Evolutionary conservation across 1,139 yeast genomes (phyloP).

Genomic region (Protomyces gravidus): DNA sequence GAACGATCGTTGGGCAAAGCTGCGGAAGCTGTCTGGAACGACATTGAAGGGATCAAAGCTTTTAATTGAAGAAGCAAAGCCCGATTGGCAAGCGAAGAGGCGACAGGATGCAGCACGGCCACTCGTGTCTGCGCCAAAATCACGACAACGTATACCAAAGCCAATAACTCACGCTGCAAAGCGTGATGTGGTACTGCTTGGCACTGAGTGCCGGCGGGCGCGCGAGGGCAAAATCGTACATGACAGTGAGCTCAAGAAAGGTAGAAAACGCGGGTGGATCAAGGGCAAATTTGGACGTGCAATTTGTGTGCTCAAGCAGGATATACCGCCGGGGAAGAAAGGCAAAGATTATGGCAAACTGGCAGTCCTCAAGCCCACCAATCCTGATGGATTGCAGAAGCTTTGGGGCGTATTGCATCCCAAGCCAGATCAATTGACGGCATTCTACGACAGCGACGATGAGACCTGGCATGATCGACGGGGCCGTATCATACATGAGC

Average conservation of each 20-base stretch:
- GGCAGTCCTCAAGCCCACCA: neutral
- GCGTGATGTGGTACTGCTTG: constrained; percentile 7
- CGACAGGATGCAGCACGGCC: constrained; percentile 4
- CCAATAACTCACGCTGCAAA: constrained; percentile 6
- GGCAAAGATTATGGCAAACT: neutral
- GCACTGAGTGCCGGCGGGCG: neutral
- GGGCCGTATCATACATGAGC: constrained; percentile 16
- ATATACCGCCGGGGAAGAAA: constrained; percentile 1
- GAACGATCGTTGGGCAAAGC: neutral
- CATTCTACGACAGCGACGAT: constrained; percentile 19
- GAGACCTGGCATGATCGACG: constrained; percentile 26
- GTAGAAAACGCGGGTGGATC: constrained; percentile 24
- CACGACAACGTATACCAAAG: constrained; percentile 12
- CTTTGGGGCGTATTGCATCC: constrained; percentile 21
- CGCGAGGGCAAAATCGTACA: neutral
- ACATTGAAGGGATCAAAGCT: constrained; percentile 18
- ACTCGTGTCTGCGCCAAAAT: constrained; percentile 3
- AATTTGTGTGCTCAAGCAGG: constrained; percentile 6
- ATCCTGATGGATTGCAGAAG: constrained; percentile 8
- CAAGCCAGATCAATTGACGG: constrained; percentile 8
- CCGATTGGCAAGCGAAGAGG: constrained; percentile 3
- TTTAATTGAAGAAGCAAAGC: constrained; percentile 19
- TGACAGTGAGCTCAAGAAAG: constrained; percentile 15
- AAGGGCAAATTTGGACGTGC: constrained; percentile 24
- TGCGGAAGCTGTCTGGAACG: constrained; percentile 21